phyloP scores from a whole-genome alignment of 495 filamentous ascomycete species.

The Lasiosphaeris hirsuta region DNA sequence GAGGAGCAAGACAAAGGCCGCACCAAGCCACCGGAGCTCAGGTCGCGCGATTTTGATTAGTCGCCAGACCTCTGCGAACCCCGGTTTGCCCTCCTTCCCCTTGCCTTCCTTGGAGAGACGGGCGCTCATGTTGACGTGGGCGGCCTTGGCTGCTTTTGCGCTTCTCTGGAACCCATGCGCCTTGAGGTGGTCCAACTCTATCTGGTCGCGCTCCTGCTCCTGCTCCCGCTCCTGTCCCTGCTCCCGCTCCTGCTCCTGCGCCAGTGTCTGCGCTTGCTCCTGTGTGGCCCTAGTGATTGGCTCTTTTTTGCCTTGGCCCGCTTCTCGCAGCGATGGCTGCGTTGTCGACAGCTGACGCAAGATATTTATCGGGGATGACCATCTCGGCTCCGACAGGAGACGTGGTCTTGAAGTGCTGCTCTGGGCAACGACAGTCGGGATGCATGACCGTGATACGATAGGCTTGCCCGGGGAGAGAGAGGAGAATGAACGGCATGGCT shows the following conservation, averaged over 20 bases:
- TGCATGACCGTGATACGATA: neutral
- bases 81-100: slow-evolving; percentile 61
- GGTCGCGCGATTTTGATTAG: slow-evolving; percentile 85
- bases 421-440: slow-evolving; percentile 1
- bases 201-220: slow-evolving; percentile 8
- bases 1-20: slow-evolving; percentile 79
- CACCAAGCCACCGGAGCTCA: slow-evolving; percentile 71
- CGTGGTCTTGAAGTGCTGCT: neutral
- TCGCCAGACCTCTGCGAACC: slow-evolving; percentile 76
- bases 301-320: slow-evolving; percentile 2
- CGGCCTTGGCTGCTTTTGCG: slow-evolving; percentile 82
- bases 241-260: slow-evolving; percentile 12
- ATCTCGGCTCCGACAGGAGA: slow-evolving; percentile 9
- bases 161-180: slow-evolving; percentile 33
- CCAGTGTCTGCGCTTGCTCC: neutral
- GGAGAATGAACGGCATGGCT: neutral
- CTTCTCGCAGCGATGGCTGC: slow-evolving; percentile 10
- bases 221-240: slow-evolving; percentile 14
- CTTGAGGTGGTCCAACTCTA: slow-evolving; percentile 26
- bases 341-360: slow-evolving; percentile 33
- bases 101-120: slow-evolving; percentile 78
- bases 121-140: slow-evolving; percentile 84
- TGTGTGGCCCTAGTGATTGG: neutral
- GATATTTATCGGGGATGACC: slow-evolving; percentile 21
- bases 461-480: neutral